These are phyloP conservation scores for Nigrospora sphaerica DNA, from an alignment of 2,329 filamentous ascomycete genomes.

Conservation along the genomic window DNA sequence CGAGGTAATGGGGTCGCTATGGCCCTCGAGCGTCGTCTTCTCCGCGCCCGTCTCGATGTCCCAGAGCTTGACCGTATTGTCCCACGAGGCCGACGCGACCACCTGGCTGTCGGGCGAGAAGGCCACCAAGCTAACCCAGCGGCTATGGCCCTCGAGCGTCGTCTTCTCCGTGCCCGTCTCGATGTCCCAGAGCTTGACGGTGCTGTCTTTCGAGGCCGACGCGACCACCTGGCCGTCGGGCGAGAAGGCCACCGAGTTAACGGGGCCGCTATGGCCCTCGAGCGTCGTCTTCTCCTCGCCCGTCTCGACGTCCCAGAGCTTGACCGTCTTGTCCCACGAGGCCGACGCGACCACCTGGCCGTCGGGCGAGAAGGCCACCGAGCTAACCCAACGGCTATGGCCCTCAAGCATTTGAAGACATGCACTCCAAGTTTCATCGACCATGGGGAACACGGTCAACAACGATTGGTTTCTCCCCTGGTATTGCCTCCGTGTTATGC, in stretches of 20 bases:
- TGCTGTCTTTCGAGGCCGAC: too few relatives aligned
- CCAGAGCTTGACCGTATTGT: too few relatives aligned
- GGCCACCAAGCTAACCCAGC: too few relatives aligned
- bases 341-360: neutral
- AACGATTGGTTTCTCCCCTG: conserved; percentile 8
- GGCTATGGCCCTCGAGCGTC: too few relatives aligned
- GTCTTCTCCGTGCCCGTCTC: too few relatives aligned
- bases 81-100: too few relatives aligned
- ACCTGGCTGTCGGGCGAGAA: too few relatives aligned
- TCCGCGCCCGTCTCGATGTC: too few relatives aligned
- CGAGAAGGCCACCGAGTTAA: neutral
- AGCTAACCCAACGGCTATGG: conserved; percentile 4
- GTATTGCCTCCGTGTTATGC: conserved; percentile 10
- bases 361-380: conserved; percentile 9
- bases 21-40: too few relatives aligned
- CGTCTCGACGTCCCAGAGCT: neutral
- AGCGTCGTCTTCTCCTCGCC: neutral
- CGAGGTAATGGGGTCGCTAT: too few relatives aligned
- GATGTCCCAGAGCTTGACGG: too few relatives aligned
- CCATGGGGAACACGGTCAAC: conserved; percentile 5
- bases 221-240: too few relatives aligned
- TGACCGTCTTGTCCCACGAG: neutral
- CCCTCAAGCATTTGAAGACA: conserved; percentile 10
- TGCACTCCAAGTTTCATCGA: conserved; percentile 3
- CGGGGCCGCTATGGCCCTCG: neutral